Evolutionary conservation across 306 rosid species (phyloP).

Genomic region (Trifolium pratense): DNA sequence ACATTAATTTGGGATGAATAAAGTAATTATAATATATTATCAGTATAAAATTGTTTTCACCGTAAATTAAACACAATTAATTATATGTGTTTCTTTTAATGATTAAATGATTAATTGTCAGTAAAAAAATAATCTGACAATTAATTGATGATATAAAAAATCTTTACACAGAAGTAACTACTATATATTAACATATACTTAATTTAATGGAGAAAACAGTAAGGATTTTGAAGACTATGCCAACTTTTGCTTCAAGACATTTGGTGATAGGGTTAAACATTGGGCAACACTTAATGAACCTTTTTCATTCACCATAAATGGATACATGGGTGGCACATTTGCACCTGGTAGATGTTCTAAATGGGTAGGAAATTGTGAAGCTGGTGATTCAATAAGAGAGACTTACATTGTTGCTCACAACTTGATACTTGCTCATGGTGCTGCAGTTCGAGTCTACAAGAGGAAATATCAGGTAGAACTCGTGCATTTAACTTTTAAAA

Average conservation of each 20-base stretch:
- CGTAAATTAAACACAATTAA: too few species aligned
- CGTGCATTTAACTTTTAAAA: too few species aligned
- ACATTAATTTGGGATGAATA: too few species aligned
- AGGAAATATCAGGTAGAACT: constrained; percentile 49
- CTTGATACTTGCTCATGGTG: constrained; percentile 54
- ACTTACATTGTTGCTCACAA: constrained; percentile 59
- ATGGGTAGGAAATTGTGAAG: constrained; percentile 36
- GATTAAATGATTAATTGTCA: too few species aligned
- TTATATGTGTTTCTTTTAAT: too few species aligned
- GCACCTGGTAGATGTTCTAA: constrained; percentile 67
- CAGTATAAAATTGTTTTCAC: too few species aligned
- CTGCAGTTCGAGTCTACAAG: constrained; percentile 48
- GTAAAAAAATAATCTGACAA: too few species aligned
- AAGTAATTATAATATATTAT: too few species aligned
- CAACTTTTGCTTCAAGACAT: constrained; percentile 51
- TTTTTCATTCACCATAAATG: background rate
- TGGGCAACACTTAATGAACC: constrained; percentile 70
- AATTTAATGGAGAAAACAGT: constrained; percentile 31
- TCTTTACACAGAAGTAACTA: too few species aligned
- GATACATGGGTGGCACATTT: constrained; percentile 50
- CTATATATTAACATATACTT: background rate
- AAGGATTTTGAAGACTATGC: constrained; percentile 47
- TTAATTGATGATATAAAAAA: too few species aligned
- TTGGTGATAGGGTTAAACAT: constrained; percentile 60
- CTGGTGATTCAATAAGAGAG: constrained; percentile 57